Conservation (phyloP, 345 rosid species). For the Arabidopsis arenosa region DNA sequence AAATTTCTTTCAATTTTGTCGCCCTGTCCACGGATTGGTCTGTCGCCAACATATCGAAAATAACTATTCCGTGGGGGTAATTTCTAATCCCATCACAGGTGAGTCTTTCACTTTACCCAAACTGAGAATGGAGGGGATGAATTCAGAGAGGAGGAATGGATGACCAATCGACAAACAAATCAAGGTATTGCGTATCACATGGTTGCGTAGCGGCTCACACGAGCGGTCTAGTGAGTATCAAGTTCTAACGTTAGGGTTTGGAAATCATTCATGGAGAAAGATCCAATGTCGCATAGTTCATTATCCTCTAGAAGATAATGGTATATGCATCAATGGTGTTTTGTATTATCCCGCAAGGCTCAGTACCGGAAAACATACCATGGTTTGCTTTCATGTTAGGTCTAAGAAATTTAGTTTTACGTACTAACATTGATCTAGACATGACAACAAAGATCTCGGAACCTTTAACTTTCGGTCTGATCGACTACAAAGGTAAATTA, state of each 20-base stretch:
- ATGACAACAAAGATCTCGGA: no score
- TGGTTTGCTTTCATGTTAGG: slow-evolving; percentile 5
- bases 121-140: not conserved
- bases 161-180: not conserved
- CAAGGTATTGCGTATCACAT: slow-evolving; percentile 1
- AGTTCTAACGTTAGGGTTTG: not conserved
- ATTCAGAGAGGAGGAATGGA: not conserved
- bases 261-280: not conserved
- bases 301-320: not conserved
- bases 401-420: slow-evolving; percentile 2
- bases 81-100: slow-evolving; percentile 12
- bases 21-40: not conserved
- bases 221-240: not conserved
- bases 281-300: not conserved
- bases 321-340: slow-evolving; percentile 22
- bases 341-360: not conserved
- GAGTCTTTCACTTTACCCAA: not conserved
- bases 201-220: not conserved
- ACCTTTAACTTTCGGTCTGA: no score
- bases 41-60: not conserved
- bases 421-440: not conserved
- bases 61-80: not conserved
- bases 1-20: not conserved
- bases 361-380: not conserved
- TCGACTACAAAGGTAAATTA: no score